Evolutionary conservation across 1,284 basidiomycete genomes (phyloP), one percentile per base, ranked within the genome.

Genomic region (Entoloma clypeatum): DNA sequence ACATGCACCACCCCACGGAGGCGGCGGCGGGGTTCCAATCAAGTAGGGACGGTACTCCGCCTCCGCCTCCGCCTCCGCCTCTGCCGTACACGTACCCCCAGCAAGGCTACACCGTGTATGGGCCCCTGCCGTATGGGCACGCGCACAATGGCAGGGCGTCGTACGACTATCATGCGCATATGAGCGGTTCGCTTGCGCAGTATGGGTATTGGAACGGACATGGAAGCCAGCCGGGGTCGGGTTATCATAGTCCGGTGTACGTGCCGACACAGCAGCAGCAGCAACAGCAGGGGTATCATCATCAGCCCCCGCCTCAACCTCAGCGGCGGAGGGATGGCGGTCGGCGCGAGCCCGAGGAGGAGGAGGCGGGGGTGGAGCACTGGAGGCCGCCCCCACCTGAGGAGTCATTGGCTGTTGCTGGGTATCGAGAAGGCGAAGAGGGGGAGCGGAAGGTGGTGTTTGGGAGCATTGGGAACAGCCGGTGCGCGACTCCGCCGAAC

Each of bases 381-480:
- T n/a, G n/a, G n/a, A n/a, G 48, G 24, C 53, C 59, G 3, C 48
- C 49, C 10, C 52, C 50, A 17, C 57, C 59, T n/a, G 42, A 52
- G 35, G 43, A 55, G 22, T 57, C 54, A 2, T 44, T 44, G 10
- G 50, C 57, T 13, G 49, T 60, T 9, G 48, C 53, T 10, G 58
- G 56, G 5, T 55, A 55, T 36, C 43, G 48, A n/a, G 44, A 23
- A 14, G 9, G 16, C 13, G 36, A 7, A 9, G 11, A 13, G 39
- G 38, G 39, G 13, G 25, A 31, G 21, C 13, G 21, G 14, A 35
- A 48, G 17, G 59, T 74, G 16, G 62, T 74, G n/a, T 79, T 80
- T 53, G 79, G 79, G 5, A 77, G 71, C 44, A 68, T 79, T 39
- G 58, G 61, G 13, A 52, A 51, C 7, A 58, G 53, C 41, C 50